Conservation (phyloP, 2,329 filamentous ascomycete genomes). For the Leptodontidium sp. region DNA sequence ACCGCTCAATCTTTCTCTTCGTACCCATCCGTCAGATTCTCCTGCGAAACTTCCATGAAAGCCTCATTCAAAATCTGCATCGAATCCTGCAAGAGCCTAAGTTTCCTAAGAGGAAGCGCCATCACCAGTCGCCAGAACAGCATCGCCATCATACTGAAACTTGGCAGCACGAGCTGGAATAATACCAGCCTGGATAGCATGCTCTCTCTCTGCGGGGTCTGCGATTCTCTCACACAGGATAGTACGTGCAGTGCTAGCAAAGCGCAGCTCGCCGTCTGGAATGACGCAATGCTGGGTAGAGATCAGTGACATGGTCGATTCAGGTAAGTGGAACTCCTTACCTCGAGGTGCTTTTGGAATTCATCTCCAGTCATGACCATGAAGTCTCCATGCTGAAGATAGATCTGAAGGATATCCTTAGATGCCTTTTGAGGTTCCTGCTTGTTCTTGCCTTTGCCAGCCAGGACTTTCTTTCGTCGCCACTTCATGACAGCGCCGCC, state of each 20-base stretch:
- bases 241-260: slow-evolving; percentile 64
- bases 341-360: slow-evolving; percentile 68
- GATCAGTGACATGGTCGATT: slow-evolving; percentile 26
- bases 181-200: slow-evolving; percentile 45
- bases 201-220: slow-evolving; percentile 40
- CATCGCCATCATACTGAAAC: slow-evolving; percentile 46
- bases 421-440: neutral
- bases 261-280: slow-evolving; percentile 59
- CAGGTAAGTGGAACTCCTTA: slow-evolving; percentile 33
- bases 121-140: slow-evolving; percentile 25
- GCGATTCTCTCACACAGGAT: slow-evolving; percentile 55
- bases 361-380: slow-evolving; percentile 67
- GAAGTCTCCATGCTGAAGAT: slow-evolving; percentile 68
- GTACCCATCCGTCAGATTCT: too few relatives aligned
- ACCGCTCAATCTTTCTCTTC: too few relatives aligned
- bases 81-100: neutral
- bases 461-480: neutral
- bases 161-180: slow-evolving; percentile 47
- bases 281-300: slow-evolving; percentile 58
- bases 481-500: slow-evolving; percentile 63
- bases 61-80: neutral
- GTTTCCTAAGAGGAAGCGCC: neutral
- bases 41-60: too few relatives aligned
- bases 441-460: too few relatives aligned
- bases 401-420: slow-evolving; percentile 49